Evolutionary conservation across 176 grass and related monocot species (phyloP).

Genomic region (Chrysopogon serrulatus): DNA sequence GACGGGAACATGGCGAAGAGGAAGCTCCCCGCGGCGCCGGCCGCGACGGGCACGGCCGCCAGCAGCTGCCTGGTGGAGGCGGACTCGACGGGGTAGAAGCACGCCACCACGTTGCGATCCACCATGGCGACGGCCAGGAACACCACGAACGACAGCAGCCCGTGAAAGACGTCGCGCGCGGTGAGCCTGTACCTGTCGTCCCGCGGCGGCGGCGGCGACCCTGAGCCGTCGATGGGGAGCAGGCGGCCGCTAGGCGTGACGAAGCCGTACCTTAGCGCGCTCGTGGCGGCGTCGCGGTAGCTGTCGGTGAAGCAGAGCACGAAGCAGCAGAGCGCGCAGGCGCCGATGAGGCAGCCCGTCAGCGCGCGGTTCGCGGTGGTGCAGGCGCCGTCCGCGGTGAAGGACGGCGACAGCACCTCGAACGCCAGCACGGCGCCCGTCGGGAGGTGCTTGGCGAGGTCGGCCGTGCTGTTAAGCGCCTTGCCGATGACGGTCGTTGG

Average conservation of each 20-base stretch:
- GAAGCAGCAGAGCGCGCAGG: constrained; percentile 46
- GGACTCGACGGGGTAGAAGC: constrained; percentile 55
- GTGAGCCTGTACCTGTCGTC: constrained; percentile 22
- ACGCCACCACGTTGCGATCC: constrained; percentile 50
- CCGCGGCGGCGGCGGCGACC: neutral
- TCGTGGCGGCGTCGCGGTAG: constrained; percentile 47
- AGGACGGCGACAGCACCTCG: constrained; percentile 67
- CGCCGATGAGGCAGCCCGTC: constrained; percentile 46
- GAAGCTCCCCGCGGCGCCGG: constrained; percentile 42
- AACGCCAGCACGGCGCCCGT: constrained; percentile 82
- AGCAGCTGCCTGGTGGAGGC: constrained; percentile 32
- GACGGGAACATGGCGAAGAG: constrained; percentile 61
- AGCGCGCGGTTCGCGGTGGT: constrained; percentile 34
- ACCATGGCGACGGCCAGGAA: constrained; percentile 55
- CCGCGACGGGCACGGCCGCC: constrained; percentile 26
- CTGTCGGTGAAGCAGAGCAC: constrained; percentile 86
- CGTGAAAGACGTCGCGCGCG: constrained; percentile 43
- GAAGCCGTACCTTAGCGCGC: constrained; percentile 47
- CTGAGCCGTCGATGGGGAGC: constrained; percentile 8
- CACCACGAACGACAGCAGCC: constrained; percentile 42
- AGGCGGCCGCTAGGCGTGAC: constrained; percentile 40
- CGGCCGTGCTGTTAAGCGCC: constrained; percentile 50
- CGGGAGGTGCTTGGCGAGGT: constrained; percentile 85
- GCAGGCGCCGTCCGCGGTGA: constrained; percentile 62
- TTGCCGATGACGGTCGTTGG: constrained; percentile 24